Percentiles rank a stretch among this genome's conserved stretches.
Conservation (phyloP, 805 yeast species). For the Kuraishia cidri region DNA sequence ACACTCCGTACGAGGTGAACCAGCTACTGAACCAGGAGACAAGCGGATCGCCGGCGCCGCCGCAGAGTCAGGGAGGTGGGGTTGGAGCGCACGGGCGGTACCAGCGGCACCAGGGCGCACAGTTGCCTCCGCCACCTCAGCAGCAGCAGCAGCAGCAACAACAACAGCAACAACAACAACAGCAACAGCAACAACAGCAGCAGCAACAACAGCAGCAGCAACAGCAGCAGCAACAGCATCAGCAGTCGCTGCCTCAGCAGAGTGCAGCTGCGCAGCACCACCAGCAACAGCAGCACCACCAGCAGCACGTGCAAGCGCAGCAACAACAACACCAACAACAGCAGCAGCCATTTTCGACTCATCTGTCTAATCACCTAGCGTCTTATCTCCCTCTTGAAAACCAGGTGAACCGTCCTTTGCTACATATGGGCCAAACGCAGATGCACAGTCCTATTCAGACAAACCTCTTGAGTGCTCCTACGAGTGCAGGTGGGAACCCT, state of each 20-base stretch:
- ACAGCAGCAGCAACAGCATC: neutral
- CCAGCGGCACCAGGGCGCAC: no score
- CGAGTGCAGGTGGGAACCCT: neutral
- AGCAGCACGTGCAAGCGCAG: constrained; percentile 1
- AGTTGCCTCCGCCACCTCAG: neutral
- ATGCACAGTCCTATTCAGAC: no score
- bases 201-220: neutral
- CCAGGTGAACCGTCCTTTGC: constrained; percentile 1
- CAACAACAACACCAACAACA: constrained; percentile 1
- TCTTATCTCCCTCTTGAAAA: constrained; percentile 1
- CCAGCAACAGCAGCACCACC: constrained; percentile 2
- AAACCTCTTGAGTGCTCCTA: no score
- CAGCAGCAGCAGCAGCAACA: neutral
- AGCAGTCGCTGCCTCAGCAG: constrained; percentile 1
- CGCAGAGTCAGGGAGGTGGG: no score
- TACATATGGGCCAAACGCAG: no score
- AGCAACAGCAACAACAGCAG: constrained; percentile 2
- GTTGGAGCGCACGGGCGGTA: no score
- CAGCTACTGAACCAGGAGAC: constrained; percentile 2
- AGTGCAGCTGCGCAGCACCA: constrained; percentile 3
- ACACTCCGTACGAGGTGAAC: neutral
- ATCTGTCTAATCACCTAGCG: neutral
- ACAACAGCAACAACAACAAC: neutral
- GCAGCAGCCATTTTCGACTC: neutral
- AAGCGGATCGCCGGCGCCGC: neutral